A percentile compares a stretch with the other conserved stretches of the same genome.
Evolutionary conservation across 2,329 filamentous ascomycete species (phyloP).

Genomic region (Ilyonectria sp.): DNA sequence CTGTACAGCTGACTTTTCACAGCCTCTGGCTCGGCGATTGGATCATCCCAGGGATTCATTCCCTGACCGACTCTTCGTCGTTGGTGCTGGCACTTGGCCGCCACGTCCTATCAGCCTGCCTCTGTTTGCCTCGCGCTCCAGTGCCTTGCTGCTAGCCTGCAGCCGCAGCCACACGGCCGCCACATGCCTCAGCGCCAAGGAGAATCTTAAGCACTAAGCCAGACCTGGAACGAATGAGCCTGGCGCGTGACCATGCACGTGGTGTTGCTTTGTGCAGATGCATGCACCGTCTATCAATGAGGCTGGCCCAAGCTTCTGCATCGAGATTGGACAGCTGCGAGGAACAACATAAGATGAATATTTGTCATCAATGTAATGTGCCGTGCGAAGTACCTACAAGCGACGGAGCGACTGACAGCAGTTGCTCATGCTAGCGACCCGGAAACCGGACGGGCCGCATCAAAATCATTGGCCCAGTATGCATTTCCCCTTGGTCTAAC

Average conservation of each 20-base stretch:
- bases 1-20: slow-evolving; percentile 5
- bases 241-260: slow-evolving; percentile 32
- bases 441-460: background rate
- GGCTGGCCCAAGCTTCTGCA: background rate
- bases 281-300: background rate
- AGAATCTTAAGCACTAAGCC: slow-evolving; percentile 20
- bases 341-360: background rate
- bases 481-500: slow-evolving; percentile 11
- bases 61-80: slow-evolving; percentile 13
- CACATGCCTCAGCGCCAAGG: slow-evolving; percentile 14
- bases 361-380: background rate
- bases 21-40: slow-evolving; percentile 14
- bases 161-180: slow-evolving; percentile 18
- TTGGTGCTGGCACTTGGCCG: slow-evolving; percentile 9
- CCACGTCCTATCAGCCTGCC: background rate
- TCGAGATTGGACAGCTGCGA: background rate
- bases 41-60: slow-evolving; percentile 11
- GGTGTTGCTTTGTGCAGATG: slow-evolving; percentile 18
- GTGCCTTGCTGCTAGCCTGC: background rate
- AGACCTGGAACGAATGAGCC: background rate
- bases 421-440: background rate
- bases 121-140: slow-evolving; percentile 3
- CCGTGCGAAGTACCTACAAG: background rate
- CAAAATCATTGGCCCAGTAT: background rate
- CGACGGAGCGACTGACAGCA: background rate